Evolutionary conservation across 2,329 filamentous ascomycete species (phyloP), one percentile per base, ranked within the genome.

Genomic region (Graphilbum fragrans): DNA sequence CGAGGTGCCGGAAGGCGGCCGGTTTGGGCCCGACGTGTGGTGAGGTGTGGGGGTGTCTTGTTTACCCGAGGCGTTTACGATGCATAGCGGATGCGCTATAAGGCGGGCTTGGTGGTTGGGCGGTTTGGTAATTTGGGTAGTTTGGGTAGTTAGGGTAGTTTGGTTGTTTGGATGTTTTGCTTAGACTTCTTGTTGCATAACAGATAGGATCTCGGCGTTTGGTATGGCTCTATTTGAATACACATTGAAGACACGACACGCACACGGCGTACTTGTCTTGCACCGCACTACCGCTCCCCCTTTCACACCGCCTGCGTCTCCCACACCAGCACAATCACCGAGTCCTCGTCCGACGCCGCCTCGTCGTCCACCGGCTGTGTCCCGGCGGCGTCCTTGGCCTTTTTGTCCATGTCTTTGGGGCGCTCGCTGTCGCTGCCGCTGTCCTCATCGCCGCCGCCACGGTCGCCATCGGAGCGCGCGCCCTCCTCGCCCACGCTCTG

Each of bases 11-110:
- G 70, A 77, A 14, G 82, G 81, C 0, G 67, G 70, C 20, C 71
- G 64, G 44, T 87, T 87, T 58, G 82, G 82, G 1, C 79, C 79
- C 2, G 67, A 72, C 42, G 61, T 51, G 2, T 81, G 77, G 77
- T 79, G 37, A 50, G 53, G 9, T n/a, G 11, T 12, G n/a, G n/a
- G 25, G 18, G n/a, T n/a, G n/a, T n/a, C 16, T 29, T 8, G 25
- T n/a, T n/a, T n/a, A n/a, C n/a, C n/a, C n/a, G n/a, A n/a, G n/a
- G n/a, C n/a, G n/a, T n/a, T n/a, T n/a, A n/a, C n/a, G n/a, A 12
- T 27, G 23, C 7, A 27, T 27, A 7, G 12, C 12, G 23, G 23
- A 27, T 27, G 23, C 7, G 23, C 23, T 7, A 7, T 7, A 27
- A 7, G 7, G 23, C 7, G 12, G 7, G 23, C 7, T 27, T 27